Conservation (phyloP, 331 rosid species). For the Pyracantha coccinea region DNA sequence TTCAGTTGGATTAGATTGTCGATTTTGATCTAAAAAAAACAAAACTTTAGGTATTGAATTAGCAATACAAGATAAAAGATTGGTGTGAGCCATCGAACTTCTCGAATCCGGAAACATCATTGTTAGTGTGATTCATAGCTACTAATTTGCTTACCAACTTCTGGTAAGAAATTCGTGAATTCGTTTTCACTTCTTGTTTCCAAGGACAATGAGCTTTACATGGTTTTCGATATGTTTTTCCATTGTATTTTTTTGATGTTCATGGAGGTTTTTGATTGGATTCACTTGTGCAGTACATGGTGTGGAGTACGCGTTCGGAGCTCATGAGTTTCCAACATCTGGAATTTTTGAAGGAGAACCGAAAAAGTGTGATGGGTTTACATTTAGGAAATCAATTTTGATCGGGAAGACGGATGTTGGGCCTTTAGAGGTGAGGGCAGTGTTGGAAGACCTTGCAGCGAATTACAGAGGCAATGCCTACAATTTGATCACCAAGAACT, state of each 20-base stretch:
- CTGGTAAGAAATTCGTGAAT: neutral
- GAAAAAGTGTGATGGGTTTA: conserved; percentile 69
- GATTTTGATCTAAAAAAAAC: too few species aligned
- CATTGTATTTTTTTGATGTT: neutral
- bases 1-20: too few species aligned
- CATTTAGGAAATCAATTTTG: conserved; percentile 65
- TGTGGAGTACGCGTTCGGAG: conserved; percentile 86
- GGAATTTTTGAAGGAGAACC: conserved; percentile 94
- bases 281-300: conserved; percentile 44
- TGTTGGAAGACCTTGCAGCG: conserved; percentile 63
- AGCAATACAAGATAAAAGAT: neutral
- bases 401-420: conserved; percentile 75
- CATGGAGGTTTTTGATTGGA: neutral
- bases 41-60: neutral
- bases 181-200: neutral
- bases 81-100: neutral
- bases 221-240: neutral
- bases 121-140: neutral
- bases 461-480: conserved; percentile 76
- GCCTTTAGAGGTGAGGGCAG: conserved; percentile 36
- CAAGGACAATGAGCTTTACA: neutral
- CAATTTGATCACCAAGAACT: conserved; percentile 77
- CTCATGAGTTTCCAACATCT: conserved; percentile 64
- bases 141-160: neutral
- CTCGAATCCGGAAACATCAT: neutral